phyloP scores from a whole-genome alignment of 1,139 yeast species.

The Candida labiduridarum region DNA sequence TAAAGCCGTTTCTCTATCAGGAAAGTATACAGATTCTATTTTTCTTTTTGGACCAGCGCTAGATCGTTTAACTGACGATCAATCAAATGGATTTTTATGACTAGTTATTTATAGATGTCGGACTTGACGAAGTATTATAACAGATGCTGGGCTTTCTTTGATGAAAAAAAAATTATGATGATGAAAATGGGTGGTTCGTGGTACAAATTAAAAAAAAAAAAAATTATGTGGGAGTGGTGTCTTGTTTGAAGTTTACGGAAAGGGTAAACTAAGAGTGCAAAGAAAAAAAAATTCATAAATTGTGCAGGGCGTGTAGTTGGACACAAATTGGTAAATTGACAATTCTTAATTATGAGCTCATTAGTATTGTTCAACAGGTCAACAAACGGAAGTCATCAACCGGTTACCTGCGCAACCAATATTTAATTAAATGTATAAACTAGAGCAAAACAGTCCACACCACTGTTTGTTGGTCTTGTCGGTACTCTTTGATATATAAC shows the following conservation, averaged over 20 bases:
- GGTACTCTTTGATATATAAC: too few relatives aligned
- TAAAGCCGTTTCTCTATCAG: too few relatives aligned
- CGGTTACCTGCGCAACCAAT: background rate
- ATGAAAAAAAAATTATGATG: background rate
- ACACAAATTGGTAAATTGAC: background rate
- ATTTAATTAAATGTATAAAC: background rate
- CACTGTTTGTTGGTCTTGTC: too few relatives aligned
- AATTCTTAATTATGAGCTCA: background rate
- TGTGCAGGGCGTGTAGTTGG: background rate
- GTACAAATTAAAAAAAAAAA: background rate
- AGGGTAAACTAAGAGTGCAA: background rate
- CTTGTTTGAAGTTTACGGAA: background rate
- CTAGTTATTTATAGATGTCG: too few relatives aligned
- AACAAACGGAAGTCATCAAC: background rate
- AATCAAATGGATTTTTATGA: too few relatives aligned
- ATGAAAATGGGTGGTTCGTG: background rate
- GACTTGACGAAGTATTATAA: too few relatives aligned
- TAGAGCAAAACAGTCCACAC: too few relatives aligned
- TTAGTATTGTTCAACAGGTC: background rate
- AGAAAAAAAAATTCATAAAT: background rate
- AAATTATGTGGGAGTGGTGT: background rate
- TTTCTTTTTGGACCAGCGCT: too few relatives aligned
- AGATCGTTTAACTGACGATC: too few relatives aligned
- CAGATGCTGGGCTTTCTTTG: too few relatives aligned
- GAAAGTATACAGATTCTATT: too few relatives aligned